phyloP scores from a whole-genome alignment of 768 basidiomycete species.

The Leccinum variicolor region DNA sequence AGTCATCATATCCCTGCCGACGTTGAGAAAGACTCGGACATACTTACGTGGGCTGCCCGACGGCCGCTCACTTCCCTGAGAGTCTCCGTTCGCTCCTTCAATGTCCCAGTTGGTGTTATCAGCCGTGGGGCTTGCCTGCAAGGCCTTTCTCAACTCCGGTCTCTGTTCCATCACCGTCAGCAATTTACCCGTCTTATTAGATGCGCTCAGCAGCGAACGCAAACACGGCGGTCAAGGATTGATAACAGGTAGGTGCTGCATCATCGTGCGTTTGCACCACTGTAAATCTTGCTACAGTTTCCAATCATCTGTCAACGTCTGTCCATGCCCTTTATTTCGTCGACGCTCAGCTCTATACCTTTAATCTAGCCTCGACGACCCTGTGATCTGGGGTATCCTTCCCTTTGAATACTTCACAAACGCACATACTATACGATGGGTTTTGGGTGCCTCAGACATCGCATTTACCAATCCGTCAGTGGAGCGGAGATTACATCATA shows the following conservation, averaged over 20 bases:
- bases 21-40: background rate
- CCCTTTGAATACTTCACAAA: slow-evolving; percentile 60
- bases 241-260: slow-evolving; percentile 58
- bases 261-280: background rate
- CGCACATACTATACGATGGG: slow-evolving; percentile 75
- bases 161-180: slow-evolving; percentile 66
- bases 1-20: background rate
- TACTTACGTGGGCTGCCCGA: background rate
- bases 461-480: slow-evolving; percentile 91
- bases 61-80: too few relatives aligned
- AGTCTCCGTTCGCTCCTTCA: background rate
- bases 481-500: background rate
- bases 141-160: slow-evolving; percentile 67
- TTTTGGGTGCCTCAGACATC: slow-evolving; percentile 88
- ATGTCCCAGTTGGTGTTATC: slow-evolving; percentile 50
- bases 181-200: slow-evolving; percentile 62
- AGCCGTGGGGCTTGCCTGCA: slow-evolving; percentile 72
- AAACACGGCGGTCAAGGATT: slow-evolving; percentile 57
- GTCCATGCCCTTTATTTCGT: slow-evolving; percentile 25
- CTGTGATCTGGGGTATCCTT: slow-evolving; percentile 83
- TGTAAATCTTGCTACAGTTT: slow-evolving; percentile 47
- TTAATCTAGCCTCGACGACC: slow-evolving; percentile 67
- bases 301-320: slow-evolving; percentile 93
- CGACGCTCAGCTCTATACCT: slow-evolving; percentile 3
- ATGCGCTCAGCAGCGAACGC: slow-evolving; percentile 52